Evolutionary conservation across 2,329 filamentous ascomycete genomes (phyloP).

Genomic region (Dactylellina leptospora): DNA sequence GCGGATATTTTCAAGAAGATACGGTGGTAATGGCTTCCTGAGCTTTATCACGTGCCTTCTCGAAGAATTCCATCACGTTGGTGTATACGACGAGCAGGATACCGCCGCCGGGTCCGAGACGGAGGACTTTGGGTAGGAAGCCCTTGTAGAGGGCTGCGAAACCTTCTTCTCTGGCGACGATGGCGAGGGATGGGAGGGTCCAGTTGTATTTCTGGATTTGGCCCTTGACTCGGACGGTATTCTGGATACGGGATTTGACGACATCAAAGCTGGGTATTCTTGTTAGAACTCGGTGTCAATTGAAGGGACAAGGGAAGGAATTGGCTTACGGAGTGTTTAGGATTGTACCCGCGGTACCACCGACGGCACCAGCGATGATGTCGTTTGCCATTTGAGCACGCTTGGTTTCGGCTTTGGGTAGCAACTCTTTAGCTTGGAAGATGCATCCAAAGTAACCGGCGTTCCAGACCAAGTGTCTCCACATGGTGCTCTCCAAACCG

Average conservation of each 20-base stretch:
- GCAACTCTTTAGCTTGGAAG: slow-evolving; percentile 87
- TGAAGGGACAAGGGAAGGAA: neutral
- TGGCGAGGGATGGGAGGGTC: slow-evolving; percentile 87
- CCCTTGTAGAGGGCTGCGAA: slow-evolving; percentile 95
- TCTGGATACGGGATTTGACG: slow-evolving; percentile 98
- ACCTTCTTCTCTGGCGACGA: slow-evolving; percentile 91
- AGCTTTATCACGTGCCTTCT: slow-evolving; percentile 67
- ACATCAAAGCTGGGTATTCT: slow-evolving; percentile 73
- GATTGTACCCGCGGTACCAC: slow-evolving; percentile 89
- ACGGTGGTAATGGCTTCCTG: slow-evolving; percentile 15
- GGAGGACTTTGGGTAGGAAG: slow-evolving; percentile 91
- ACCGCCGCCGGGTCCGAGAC: slow-evolving; percentile 67
- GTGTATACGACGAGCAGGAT: slow-evolving; percentile 86
- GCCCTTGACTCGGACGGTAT: slow-evolving; percentile 84
- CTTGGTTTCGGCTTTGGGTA: slow-evolving; percentile 85
- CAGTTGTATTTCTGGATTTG: slow-evolving; percentile 95
- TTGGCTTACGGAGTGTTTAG: slow-evolving; percentile 77
- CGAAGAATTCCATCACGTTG: slow-evolving; percentile 92
- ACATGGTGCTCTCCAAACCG: slow-evolving; percentile 93
- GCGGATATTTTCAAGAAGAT: slow-evolving; percentile 1
- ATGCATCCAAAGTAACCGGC: slow-evolving; percentile 98
- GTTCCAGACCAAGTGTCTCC: slow-evolving; percentile 95
- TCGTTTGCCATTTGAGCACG: slow-evolving; percentile 84
- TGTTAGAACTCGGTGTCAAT: neutral
- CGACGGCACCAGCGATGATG: slow-evolving; percentile 82